phyloP scores from a whole-genome alignment of 768 basidiomycete species.

The Suillus cothurnatus region DNA sequence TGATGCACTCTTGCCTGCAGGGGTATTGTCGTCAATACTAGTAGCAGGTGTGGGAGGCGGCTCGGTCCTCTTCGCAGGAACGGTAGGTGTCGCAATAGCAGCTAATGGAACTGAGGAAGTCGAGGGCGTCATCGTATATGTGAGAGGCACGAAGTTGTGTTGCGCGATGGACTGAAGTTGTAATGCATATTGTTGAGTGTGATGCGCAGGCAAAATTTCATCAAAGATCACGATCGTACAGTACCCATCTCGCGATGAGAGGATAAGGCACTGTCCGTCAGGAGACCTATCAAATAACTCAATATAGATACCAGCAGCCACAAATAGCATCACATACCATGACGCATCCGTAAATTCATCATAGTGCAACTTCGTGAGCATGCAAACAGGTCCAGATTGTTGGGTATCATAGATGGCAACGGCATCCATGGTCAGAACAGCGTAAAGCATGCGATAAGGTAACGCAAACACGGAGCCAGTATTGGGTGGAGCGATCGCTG shows the following conservation, averaged over 20 bases:
- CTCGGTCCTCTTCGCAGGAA: conserved; percentile 40
- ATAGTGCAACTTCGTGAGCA: conserved; percentile 94
- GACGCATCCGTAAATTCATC: conserved; percentile 97
- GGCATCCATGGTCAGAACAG: conserved; percentile 95
- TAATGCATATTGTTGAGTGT: conserved; percentile 88
- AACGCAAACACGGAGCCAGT: conserved; percentile 77
- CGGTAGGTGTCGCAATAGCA: conserved; percentile 31
- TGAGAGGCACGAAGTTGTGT: conserved; percentile 71
- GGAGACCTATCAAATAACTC: conserved; percentile 70
- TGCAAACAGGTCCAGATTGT: conserved; percentile 87
- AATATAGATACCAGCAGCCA: conserved; percentile 8
- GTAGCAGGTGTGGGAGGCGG: conserved; percentile 37
- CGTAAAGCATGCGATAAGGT: conserved; percentile 93
- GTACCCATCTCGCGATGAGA: conserved; percentile 94
- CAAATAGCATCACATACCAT: conserved; percentile 61
- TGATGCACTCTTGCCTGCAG: conserved; percentile 1
- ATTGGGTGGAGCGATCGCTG: conserved; percentile 44
- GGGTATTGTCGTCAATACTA: conserved; percentile 25
- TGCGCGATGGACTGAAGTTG: conserved; percentile 92
- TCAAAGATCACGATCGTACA: conserved; percentile 96
- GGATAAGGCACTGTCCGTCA: conserved; percentile 90
- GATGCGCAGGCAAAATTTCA: conserved; percentile 86
- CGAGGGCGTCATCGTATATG: conserved; percentile 35
- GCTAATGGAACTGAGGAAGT: conserved; percentile 38
- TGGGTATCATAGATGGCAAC: conserved; percentile 97